Conservation (phyloP, 2,329 filamentous ascomycete genomes). For the Aspergillus transmontanensis region DNA sequence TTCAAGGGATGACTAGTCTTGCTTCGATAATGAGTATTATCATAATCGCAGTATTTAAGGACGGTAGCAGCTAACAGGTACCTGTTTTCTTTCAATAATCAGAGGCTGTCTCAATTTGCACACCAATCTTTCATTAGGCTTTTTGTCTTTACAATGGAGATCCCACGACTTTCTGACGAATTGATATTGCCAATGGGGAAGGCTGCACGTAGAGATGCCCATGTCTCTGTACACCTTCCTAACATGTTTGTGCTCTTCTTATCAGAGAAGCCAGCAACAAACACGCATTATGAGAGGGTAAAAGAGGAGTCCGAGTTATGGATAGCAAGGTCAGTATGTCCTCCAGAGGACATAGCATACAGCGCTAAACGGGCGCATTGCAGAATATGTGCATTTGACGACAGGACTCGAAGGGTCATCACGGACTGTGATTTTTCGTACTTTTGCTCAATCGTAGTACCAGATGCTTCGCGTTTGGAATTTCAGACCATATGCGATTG, state of each 20-base stretch:
- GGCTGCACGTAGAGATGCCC: neutral
- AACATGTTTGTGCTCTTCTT: constrained; percentile 35
- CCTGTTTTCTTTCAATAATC: neutral
- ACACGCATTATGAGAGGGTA: constrained; percentile 26
- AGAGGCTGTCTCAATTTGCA: neutral
- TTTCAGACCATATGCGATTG: constrained; percentile 30
- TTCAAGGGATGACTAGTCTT: neutral
- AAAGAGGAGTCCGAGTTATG: constrained; percentile 28
- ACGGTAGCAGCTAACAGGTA: neutral
- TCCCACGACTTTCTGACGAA: neutral
- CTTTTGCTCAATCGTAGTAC: constrained; percentile 27
- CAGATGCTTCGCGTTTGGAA: constrained; percentile 24
- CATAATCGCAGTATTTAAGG: neutral
- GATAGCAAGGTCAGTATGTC: constrained; percentile 21
- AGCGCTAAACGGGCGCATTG: neutral
- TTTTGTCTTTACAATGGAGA: neutral
- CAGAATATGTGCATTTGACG: constrained; percentile 22
- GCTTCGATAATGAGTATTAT: neutral
- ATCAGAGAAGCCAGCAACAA: constrained; percentile 24
- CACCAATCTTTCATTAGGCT: neutral
- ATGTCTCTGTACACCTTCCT: constrained; percentile 21
- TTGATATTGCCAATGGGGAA: neutral
- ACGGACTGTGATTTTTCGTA: constrained; percentile 28
- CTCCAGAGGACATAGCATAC: neutral
- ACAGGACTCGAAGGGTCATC: constrained; percentile 13